phyloP scores from a whole-genome alignment of 1,284 basidiomycete genomes.

The Fomes fomentarius region DNA sequence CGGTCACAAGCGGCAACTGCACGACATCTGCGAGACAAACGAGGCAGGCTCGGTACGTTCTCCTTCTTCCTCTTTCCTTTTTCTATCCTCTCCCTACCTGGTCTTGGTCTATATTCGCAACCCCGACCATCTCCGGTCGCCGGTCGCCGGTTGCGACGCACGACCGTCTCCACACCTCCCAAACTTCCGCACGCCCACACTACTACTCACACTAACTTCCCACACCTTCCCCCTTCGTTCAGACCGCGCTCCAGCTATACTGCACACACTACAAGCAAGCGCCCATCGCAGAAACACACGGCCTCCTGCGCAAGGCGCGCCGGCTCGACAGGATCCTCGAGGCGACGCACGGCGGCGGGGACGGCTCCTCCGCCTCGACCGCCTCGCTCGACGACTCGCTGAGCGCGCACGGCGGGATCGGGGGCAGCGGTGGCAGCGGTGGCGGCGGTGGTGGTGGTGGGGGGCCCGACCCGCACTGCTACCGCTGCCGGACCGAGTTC shows the following conservation, averaged over 20 bases:
- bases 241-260: conserved; percentile 90
- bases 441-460: no score
- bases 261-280: conserved; percentile 84
- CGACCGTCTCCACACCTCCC: background rate
- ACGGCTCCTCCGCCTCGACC: conserved; percentile 6
- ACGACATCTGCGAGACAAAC: conserved; percentile 85
- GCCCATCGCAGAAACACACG: conserved; percentile 70
- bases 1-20: conserved; percentile 64
- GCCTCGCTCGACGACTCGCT: background rate
- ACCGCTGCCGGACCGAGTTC: conserved; percentile 40
- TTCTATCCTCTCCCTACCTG: no score
- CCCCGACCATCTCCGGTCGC: background rate
- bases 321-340: conserved; percentile 73
- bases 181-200: background rate
- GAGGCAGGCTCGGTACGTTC: conserved; percentile 73
- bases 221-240: background rate
- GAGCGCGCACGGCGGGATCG: no score
- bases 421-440: background rate
- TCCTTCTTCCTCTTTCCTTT: background rate
- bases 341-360: background rate
- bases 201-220: background rate
- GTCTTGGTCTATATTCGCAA: no score
- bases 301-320: conserved; percentile 83
- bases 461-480: conserved; percentile 38
- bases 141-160: background rate